Conservation (phyloP, 371 early-diverging fungal genomes). For the Phascolomyces articulosus region DNA sequence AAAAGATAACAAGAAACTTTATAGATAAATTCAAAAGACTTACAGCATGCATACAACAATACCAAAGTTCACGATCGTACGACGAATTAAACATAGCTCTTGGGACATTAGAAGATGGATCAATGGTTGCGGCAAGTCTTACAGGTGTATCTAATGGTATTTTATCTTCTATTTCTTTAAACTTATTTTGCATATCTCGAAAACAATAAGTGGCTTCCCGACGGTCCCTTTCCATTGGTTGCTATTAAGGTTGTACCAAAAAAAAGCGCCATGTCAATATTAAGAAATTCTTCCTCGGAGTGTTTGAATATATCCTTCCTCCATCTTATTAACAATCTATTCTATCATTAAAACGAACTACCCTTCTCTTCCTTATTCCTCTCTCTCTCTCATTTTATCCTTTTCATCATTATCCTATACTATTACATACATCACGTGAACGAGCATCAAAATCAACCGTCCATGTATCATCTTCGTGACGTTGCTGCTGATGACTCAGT, state of each 20-base stretch:
- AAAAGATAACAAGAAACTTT: too few relatives aligned
- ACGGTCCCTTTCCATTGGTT: constrained; percentile 42
- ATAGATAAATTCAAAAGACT: constrained; percentile 10
- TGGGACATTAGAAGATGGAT: constrained; percentile 28
- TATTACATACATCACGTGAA: constrained; percentile 40
- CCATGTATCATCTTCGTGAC: constrained; percentile 11
- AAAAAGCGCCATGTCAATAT: not conserved
- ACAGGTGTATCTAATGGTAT: constrained; percentile 25
- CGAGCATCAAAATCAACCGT: constrained; percentile 52
- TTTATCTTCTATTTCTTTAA: constrained; percentile 6
- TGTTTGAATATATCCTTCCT: not conserved
- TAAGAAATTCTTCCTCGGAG: not conserved
- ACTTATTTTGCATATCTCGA: constrained; percentile 15
- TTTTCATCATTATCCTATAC: not conserved
- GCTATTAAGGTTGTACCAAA: constrained; percentile 18
- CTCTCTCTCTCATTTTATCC: not conserved
- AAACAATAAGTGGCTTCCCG: constrained; percentile 35
- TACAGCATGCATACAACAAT: constrained; percentile 60
- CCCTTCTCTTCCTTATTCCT: not conserved
- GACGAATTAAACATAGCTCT: constrained; percentile 39
- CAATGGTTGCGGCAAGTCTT: constrained; percentile 38
- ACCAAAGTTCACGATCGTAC: constrained; percentile 70
- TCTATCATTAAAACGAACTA: not conserved
- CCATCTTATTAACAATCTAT: too few relatives aligned
- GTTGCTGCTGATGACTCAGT: constrained; percentile 20